Evolutionary conservation across 352 stramenopile species (phyloP).

Genomic region (Phytophthora quininea): DNA sequence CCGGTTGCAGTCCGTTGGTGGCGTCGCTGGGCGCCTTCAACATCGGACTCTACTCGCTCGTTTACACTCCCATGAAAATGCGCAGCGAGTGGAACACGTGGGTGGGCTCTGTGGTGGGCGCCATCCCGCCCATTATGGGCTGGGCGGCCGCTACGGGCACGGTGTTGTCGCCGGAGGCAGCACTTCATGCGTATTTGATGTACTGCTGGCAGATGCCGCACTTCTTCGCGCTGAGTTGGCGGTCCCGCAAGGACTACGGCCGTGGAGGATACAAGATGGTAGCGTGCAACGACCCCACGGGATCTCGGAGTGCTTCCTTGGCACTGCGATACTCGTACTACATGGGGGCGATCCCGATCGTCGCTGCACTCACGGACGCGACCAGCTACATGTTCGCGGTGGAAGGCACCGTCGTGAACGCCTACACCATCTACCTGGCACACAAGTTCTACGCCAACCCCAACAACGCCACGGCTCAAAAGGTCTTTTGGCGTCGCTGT

Average conservation of each 20-base stretch:
- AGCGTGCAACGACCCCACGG: constrained; percentile 91
- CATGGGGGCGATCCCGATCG: constrained; percentile 94
- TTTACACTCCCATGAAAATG: constrained; percentile 99
- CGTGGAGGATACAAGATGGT: constrained; percentile 97
- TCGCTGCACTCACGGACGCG: constrained; percentile 89
- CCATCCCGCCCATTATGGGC: constrained; percentile 98
- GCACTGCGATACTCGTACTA: constrained; percentile 96
- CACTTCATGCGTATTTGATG: constrained; percentile 87
- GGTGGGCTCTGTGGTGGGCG: constrained; percentile 98
- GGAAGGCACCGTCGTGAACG: constrained; percentile 96
- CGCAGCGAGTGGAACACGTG: constrained; percentile 98
- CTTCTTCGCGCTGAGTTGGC: constrained; percentile 99
- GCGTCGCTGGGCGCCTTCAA: constrained; percentile 96
- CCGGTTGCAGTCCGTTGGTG: constrained; percentile 95
- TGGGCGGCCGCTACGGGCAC: constrained; percentile 95
- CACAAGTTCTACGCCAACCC: constrained; percentile 95
- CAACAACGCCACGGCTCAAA: constrained; percentile 94
- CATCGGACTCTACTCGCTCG: constrained; percentile 97
- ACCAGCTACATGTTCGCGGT: constrained; percentile 99
- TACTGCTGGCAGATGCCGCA: constrained; percentile 99
- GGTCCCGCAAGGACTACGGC: constrained; percentile 93
- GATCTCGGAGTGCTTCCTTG: constrained; percentile 90
- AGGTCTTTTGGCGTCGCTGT: constrained; percentile 98
- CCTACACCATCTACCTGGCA: constrained; percentile 95
- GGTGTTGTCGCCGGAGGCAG: constrained; percentile 70